Conservation (phyloP, 2,329 filamentous ascomycete species). For the Pleoardoris graminearum region DNA sequence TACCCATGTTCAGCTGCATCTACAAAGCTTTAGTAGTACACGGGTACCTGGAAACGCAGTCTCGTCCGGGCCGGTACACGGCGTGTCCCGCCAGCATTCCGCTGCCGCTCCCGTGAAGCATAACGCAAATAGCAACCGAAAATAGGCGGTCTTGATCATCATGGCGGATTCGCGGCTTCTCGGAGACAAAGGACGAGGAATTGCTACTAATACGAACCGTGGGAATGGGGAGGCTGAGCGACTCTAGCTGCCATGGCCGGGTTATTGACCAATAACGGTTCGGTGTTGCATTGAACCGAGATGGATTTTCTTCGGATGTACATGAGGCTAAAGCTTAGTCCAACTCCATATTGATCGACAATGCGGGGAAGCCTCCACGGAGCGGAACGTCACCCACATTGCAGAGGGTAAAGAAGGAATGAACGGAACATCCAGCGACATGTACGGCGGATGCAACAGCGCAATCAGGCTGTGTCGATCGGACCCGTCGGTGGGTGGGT, state of each 20-base stretch:
- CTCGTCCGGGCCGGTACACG: conserved; percentile 55
- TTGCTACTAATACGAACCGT: too few relatives aligned
- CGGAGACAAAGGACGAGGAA: not conserved
- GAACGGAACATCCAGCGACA: too few relatives aligned
- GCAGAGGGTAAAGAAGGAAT: not conserved
- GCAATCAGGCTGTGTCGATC: too few relatives aligned
- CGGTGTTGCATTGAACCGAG: conserved; percentile 15
- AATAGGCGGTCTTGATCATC: conserved; percentile 21
- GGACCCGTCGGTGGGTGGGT: too few relatives aligned
- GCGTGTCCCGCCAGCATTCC: conserved; percentile 59
- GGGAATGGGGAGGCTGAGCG: not conserved
- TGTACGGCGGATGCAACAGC: too few relatives aligned
- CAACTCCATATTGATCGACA: conserved; percentile 9
- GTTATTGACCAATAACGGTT: not conserved
- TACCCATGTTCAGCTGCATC: conserved; percentile 13
- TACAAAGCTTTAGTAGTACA: not conserved
- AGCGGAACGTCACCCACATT: not conserved
- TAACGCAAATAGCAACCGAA: not conserved
- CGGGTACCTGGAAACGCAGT: conserved; percentile 51
- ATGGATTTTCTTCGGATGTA: conserved; percentile 12
- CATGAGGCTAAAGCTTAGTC: conserved; percentile 7
- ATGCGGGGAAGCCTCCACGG: conserved; percentile 11
- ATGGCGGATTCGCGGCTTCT: not conserved
- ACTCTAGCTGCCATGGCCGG: not conserved
- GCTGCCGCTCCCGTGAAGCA: conserved; percentile 3